These are phyloP conservation scores for Candida germanica DNA, from an alignment of 805 yeast species.

Conservation along the genomic window DNA sequence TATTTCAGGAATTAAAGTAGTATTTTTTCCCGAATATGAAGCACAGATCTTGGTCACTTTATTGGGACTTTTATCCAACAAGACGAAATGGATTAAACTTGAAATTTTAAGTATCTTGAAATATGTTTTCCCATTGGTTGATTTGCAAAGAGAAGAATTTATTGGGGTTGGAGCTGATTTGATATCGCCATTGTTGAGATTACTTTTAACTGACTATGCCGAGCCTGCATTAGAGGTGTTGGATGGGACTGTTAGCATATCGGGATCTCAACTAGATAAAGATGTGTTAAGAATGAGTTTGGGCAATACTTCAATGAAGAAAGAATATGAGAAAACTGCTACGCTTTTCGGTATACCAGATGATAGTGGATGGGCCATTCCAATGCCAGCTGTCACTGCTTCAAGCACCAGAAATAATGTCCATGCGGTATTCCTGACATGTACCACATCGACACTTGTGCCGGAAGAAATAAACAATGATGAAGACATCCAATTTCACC, in stretches of 20 bases:
- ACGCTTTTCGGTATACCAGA: conserved; percentile 94
- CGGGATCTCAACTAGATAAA: conserved; percentile 87
- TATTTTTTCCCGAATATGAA: conserved; percentile 71
- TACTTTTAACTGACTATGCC: conserved; percentile 79
- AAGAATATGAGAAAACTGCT: conserved; percentile 80
- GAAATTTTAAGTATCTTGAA: conserved; percentile 79
- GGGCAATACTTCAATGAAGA: conserved; percentile 74
- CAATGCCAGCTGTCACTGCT: conserved; percentile 90
- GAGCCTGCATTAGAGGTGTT: conserved; percentile 85
- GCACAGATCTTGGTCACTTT: conserved; percentile 73
- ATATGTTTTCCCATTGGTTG: conserved; percentile 71
- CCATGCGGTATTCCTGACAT: conserved; percentile 91
- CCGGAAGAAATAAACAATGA: conserved; percentile 37
- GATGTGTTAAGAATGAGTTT: conserved; percentile 89
- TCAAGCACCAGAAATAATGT: conserved; percentile 88
- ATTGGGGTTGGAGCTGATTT: conserved; percentile 92
- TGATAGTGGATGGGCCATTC: conserved; percentile 95
- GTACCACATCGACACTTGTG: conserved; percentile 45
- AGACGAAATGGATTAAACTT: conserved; percentile 69
- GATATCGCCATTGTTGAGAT: conserved; percentile 81
- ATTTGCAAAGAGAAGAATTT: conserved; percentile 74
- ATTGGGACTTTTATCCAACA: conserved; percentile 76
- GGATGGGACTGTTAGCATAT: conserved; percentile 79
- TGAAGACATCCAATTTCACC: conserved; percentile 50
- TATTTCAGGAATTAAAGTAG: conserved; percentile 61